Percentiles rank a stretch among this genome's conserved stretches.
Evolutionary conservation across 345 rosid genomes (phyloP).

Genomic region (Arabidopsis arenosa): DNA sequence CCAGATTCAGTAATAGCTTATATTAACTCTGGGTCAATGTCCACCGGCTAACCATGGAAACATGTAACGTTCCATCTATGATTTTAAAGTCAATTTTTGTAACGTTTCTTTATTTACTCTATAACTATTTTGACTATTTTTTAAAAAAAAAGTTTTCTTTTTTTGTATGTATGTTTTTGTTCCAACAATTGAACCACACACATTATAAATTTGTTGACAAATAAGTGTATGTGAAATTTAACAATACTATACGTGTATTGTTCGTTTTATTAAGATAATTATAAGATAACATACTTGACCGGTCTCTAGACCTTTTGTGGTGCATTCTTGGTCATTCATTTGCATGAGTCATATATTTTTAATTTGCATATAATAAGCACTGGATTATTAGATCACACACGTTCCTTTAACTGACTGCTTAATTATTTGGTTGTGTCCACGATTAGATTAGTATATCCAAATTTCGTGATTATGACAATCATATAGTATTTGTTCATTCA

Average conservation of each 20-base stretch:
- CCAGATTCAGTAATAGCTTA: constrained; percentile 7
- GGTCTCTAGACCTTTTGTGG: neutral
- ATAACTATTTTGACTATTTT: neutral
- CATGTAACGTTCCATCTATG: constrained; percentile 21
- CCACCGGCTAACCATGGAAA: constrained; percentile 8
- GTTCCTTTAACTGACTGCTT: constrained; percentile 30
- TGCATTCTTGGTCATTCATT: constrained; percentile 18
- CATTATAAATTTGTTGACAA: neutral
- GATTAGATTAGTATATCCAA: constrained; percentile 25
- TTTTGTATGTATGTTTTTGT: neutral
- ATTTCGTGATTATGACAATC: constrained; percentile 31
- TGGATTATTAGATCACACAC: constrained; percentile 2
- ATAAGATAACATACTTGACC: constrained; percentile 7
- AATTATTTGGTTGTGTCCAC: constrained; percentile 32
- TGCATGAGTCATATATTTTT: constrained; percentile 26
- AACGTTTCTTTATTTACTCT: neutral
- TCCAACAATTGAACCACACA: neutral
- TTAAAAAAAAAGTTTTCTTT: neutral
- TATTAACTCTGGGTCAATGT: constrained; percentile 17
- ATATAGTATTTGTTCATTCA: constrained; percentile 16
- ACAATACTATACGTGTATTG: constrained; percentile 8
- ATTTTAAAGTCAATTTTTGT: neutral
- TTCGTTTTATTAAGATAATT: constrained; percentile 2
- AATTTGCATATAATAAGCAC: constrained; percentile 22
- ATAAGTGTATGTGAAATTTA: neutral